Conservation (phyloP, 768 basidiomycete genomes). For the Cyathus striatus region DNA sequence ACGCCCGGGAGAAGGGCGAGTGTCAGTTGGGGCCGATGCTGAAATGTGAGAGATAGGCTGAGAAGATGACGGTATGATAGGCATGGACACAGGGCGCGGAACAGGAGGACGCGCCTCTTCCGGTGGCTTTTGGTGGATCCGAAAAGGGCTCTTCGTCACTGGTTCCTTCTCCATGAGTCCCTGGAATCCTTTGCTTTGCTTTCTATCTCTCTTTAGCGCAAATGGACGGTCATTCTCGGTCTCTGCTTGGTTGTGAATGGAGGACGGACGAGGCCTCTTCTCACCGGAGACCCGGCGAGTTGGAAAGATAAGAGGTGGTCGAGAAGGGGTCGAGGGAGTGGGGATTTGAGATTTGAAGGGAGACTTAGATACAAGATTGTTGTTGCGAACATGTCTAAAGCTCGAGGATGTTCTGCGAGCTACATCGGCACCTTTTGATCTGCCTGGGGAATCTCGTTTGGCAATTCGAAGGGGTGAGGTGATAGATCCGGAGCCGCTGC, state of each 20-base stretch:
- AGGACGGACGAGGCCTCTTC: constrained; percentile 69
- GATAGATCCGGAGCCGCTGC: constrained; percentile 29
- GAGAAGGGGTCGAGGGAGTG: constrained; percentile 38
- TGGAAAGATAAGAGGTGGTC: constrained; percentile 22
- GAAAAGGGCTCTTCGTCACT: constrained; percentile 82
- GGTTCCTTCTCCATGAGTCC: constrained; percentile 71
- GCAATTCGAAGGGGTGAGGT: constrained; percentile 71
- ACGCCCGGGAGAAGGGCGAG: constrained; percentile 48
- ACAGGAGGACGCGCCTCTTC: constrained; percentile 24
- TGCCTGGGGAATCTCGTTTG: constrained; percentile 54
- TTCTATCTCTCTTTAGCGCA: constrained; percentile 63
- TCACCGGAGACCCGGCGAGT: constrained; percentile 65
- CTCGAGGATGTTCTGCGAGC: constrained; percentile 73
- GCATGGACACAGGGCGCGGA: constrained; percentile 14
- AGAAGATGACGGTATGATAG: constrained; percentile 13
- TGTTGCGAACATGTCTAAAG: constrained; percentile 72
- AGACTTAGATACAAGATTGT: constrained; percentile 80
- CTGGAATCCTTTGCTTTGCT: constrained; percentile 72
- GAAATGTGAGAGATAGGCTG: constrained; percentile 17
- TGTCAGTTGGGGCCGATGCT: constrained; percentile 14
- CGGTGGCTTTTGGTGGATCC: constrained; percentile 18
- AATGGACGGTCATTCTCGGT: constrained; percentile 67
- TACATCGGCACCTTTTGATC: constrained; percentile 41
- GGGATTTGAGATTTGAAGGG: constrained; percentile 73
- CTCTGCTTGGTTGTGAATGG: constrained; percentile 67